Evolutionary conservation across 768 basidiomycete species (phyloP).

Genomic region (Tricholoma matsutake): DNA sequence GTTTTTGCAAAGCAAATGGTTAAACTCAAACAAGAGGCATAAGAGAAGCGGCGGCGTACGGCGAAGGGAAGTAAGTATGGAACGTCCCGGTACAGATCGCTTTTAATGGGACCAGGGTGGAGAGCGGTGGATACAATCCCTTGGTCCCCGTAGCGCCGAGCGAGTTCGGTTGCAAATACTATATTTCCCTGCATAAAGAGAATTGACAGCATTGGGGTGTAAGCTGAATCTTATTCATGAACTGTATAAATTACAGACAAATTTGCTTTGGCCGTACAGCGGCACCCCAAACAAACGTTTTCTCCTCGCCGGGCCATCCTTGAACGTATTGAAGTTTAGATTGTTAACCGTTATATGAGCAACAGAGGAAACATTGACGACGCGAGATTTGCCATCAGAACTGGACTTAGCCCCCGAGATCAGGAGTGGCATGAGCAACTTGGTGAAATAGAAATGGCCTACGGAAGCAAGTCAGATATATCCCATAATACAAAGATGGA

Average conservation of each 20-base stretch:
- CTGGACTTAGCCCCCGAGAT: constrained; percentile 33
- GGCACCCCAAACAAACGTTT: constrained; percentile 5
- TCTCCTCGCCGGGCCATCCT: constrained; percentile 34
- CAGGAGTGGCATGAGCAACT: constrained; percentile 42
- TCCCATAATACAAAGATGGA: constrained; percentile 3
- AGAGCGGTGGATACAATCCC: constrained; percentile 41
- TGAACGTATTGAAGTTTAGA: constrained; percentile 43
- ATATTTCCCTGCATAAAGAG: constrained; percentile 40
- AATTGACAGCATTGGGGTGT: background rate
- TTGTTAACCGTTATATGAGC: constrained; percentile 9
- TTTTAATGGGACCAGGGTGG: constrained; percentile 42
- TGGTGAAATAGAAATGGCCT: constrained; percentile 47
- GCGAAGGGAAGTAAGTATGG: constrained; percentile 7
- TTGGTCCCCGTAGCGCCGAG: constrained; percentile 36
- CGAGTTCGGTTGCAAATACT: constrained; percentile 37
- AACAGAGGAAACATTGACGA: constrained; percentile 42
- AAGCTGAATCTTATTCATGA: background rate
- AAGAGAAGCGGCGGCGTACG: constrained; percentile 12
- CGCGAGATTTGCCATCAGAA: constrained; percentile 35
- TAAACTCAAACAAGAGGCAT: background rate
- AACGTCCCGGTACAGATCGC: constrained; percentile 31
- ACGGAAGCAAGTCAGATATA: constrained; percentile 8
- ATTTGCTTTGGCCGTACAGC: constrained; percentile 35
- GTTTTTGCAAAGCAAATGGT: background rate
- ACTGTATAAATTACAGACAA: constrained; percentile 16